These are phyloP conservation scores for Apophysomyces elegans DNA, from an alignment of 371 early-diverging fungal species.

Conservation along the genomic window DNA sequence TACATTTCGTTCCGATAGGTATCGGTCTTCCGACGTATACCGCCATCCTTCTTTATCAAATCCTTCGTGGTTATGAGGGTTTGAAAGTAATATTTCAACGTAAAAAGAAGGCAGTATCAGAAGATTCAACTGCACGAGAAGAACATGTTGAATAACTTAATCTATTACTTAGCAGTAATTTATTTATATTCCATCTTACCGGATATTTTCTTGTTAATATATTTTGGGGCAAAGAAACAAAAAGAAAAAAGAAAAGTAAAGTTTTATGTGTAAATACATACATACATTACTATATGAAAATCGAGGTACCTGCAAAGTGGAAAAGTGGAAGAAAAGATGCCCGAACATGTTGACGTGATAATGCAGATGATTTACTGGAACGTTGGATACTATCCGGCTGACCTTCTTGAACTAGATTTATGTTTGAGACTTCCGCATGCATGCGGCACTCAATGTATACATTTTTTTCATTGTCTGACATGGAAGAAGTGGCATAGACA, in stretches of 20 bases:
- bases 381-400: too few species aligned
- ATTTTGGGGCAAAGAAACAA: too few species aligned
- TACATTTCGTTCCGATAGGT: neutral
- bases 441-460: too few species aligned
- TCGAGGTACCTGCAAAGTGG: neutral
- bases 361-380: neutral
- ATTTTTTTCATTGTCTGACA: too few species aligned
- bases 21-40: slow-evolving; percentile 24
- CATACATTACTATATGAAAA: neutral
- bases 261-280: too few species aligned
- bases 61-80: slow-evolving; percentile 27
- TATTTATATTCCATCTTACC: too few species aligned
- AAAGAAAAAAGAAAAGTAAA: too few species aligned
- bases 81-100: slow-evolving; percentile 13
- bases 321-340: neutral
- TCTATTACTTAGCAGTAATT: too few species aligned
- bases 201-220: too few species aligned
- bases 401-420: too few species aligned
- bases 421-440: too few species aligned
- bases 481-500: too few species aligned
- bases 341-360: slow-evolving; percentile 3
- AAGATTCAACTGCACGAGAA: neutral
- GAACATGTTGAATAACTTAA: neutral
- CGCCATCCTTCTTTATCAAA: slow-evolving; percentile 24
- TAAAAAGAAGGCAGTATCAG: neutral